Evolutionary conservation across 345 rosid species (phyloP).

Genomic region (Ailanthus altissimus): DNA sequence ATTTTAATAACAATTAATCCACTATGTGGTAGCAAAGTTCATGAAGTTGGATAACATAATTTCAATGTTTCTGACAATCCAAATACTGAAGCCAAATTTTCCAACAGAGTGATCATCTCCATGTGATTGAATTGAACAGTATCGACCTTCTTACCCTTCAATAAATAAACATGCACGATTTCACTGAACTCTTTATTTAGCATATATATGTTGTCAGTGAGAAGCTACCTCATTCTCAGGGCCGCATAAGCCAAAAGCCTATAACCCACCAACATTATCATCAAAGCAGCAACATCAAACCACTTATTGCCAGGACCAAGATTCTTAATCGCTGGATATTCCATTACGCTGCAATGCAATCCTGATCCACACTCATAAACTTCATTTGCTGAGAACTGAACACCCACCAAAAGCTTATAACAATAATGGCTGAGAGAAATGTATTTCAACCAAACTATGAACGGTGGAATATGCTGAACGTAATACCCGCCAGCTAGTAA

Average conservation of each 20-base stretch:
- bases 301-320: constrained; percentile 46
- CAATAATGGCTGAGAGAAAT: constrained; percentile 84
- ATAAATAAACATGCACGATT: constrained; percentile 6
- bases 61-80: constrained; percentile 1
- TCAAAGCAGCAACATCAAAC: constrained; percentile 68
- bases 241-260: constrained; percentile 79
- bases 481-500: constrained; percentile 88
- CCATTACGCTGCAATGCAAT: constrained; percentile 63
- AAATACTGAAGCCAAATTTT: neutral
- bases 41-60: constrained; percentile 14
- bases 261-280: constrained; percentile 69
- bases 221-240: constrained; percentile 49
- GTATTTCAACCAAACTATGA: constrained; percentile 89
- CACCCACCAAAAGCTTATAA: constrained; percentile 79
- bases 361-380: constrained; percentile 58
- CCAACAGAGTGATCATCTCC: constrained; percentile 14
- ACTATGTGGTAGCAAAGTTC: neutral
- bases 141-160: neutral
- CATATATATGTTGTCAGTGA: constrained; percentile 31
- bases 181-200: constrained; percentile 16
- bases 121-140: neutral
- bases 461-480: constrained; percentile 75
- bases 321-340: constrained; percentile 64
- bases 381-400: constrained; percentile 68
- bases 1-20: neutral